These are phyloP conservation scores for Aspergillus puulaauensis DNA, from an alignment of 2,329 filamentous ascomycete genomes.

Conservation along the genomic window DNA sequence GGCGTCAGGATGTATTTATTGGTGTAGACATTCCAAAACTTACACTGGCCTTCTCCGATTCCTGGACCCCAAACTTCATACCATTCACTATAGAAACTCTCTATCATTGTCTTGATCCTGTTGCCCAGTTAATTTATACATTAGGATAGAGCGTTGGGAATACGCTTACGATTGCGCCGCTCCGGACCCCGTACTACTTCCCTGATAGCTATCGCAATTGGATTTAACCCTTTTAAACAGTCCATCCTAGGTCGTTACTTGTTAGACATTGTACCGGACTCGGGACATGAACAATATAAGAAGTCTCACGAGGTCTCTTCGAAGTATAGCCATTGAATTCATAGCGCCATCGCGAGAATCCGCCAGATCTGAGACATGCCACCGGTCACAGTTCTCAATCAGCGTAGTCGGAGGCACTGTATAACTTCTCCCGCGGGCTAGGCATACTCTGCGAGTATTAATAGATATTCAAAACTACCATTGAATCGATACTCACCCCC, in stretches of 20 bases:
- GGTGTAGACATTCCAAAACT: slow-evolving; percentile 11
- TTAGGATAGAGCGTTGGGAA: background rate
- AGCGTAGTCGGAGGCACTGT: slow-evolving; percentile 66
- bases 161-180: slow-evolving; percentile 31
- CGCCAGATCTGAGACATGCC: slow-evolving; percentile 64
- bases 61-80: slow-evolving; percentile 61
- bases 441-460: slow-evolving; percentile 53
- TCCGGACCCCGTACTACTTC: slow-evolving; percentile 30
- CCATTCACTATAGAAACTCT: slow-evolving; percentile 66
- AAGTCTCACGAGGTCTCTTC: slow-evolving; percentile 60
- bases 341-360: slow-evolving; percentile 70
- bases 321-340: slow-evolving; percentile 68
- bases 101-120: slow-evolving; percentile 59
- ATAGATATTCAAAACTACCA: background rate
- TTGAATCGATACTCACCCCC: slow-evolving; percentile 49
- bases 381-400: slow-evolving; percentile 66
- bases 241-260: slow-evolving; percentile 24
- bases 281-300: background rate
- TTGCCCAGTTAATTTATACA: slow-evolving; percentile 7
- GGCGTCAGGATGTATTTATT: background rate
- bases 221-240: slow-evolving; percentile 33
- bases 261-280: slow-evolving; percentile 9
- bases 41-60: slow-evolving; percentile 56
- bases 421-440: slow-evolving; percentile 68
- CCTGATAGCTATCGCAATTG: slow-evolving; percentile 38